Evolutionary conservation across 805 yeast genomes (phyloP).

Genomic region (Hanseniaspora hatyaiensis): DNA sequence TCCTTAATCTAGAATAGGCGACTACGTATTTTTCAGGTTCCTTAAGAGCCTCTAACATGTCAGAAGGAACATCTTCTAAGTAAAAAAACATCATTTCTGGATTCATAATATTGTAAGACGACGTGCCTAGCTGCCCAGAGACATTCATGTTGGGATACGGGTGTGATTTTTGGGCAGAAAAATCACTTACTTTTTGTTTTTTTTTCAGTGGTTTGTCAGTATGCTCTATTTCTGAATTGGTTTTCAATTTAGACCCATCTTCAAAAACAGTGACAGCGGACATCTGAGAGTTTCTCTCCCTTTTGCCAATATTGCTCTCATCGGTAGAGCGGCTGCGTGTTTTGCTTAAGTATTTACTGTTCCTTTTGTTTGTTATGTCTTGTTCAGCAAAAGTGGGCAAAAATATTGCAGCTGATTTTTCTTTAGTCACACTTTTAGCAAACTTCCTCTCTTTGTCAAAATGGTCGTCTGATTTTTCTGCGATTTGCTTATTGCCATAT

Average conservation of each 20-base stretch:
- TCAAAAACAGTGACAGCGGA: not conserved
- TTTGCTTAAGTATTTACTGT: no score
- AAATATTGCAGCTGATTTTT: conserved; percentile 3
- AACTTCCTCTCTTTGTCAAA: not conserved
- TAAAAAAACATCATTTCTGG: conserved; percentile 7
- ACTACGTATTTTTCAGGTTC: not conserved
- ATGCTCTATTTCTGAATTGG: not conserved
- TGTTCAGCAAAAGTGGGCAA: not conserved
- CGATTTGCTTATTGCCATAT: not conserved
- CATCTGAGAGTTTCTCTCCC: not conserved
- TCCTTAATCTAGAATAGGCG: conserved; percentile 1
- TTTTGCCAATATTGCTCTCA: no score
- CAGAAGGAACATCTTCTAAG: conserved; percentile 2
- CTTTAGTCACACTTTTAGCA: conserved; percentile 4
- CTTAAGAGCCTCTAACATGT: not conserved
- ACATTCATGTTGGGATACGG: no score
- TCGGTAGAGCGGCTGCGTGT: no score
- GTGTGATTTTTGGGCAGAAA: no score
- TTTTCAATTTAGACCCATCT: not conserved
- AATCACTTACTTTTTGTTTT: conserved; percentile 3
- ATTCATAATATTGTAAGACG: not conserved
- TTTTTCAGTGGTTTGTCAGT: not conserved
- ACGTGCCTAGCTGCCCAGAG: no score
- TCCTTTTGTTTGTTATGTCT: not conserved
- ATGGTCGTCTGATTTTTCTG: not conserved